Evolutionary conservation across 2,329 filamentous ascomycete species (phyloP).

Genomic region (Fusarium algeriense): DNA sequence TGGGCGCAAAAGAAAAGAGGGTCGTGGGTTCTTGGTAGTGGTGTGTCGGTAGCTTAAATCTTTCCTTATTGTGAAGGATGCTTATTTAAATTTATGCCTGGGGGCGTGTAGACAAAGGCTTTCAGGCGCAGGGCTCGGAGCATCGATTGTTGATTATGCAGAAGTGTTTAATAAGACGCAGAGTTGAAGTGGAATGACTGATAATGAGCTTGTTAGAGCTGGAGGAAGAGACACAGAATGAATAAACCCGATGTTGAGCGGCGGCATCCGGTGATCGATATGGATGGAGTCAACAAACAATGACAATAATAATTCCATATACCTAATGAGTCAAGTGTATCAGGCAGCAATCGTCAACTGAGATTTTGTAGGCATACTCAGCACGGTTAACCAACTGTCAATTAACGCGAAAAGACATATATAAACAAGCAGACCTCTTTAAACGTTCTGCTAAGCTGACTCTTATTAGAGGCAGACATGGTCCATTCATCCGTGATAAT

Average conservation of each 20-base stretch:
- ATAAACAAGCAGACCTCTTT: neutral
- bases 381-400: neutral
- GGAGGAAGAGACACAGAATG: conserved; percentile 7
- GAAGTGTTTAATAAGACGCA: neutral
- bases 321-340: conserved; percentile 12
- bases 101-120: conserved; percentile 16
- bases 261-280: conserved; percentile 14
- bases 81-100: conserved; percentile 11
- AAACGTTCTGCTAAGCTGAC: neutral
- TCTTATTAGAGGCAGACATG: neutral
- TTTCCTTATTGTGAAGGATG: neutral
- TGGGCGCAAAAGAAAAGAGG: conserved; percentile 29
- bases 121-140: neutral
- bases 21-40: conserved; percentile 27
- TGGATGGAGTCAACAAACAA: conserved; percentile 12
- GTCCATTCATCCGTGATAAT: conserved; percentile 13
- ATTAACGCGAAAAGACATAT: neutral
- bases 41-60: conserved; percentile 18
- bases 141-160: neutral
- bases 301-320: conserved; percentile 1
- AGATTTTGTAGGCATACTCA: neutral
- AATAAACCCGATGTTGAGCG: conserved; percentile 29
- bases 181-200: neutral
- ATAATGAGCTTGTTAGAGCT: neutral
- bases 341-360: conserved; percentile 6